A percentile compares a stretch with the other conserved stretches of the same genome.
phyloP scores from a whole-genome alignment of 371 early-diverging fungal genomes.

The Chytridium lagenaria region DNA sequence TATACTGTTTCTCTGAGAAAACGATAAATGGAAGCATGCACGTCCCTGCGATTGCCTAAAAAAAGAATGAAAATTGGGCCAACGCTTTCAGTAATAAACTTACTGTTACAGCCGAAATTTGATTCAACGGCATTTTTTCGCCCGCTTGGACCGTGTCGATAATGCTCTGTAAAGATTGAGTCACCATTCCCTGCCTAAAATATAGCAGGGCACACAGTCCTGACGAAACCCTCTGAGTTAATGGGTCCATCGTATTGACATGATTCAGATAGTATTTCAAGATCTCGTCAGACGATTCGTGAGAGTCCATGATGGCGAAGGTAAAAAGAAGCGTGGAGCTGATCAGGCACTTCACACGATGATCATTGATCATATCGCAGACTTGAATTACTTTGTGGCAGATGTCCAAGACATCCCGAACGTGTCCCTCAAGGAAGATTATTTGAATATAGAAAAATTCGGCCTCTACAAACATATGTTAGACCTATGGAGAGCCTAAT shows the following conservation, averaged over 20 bases:
- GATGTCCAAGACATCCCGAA: neutral
- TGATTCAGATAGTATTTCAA: neutral
- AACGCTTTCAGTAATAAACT: neutral
- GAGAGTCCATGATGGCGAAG: neutral
- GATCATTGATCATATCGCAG: constrained; percentile 7
- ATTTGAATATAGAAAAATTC: constrained; percentile 3
- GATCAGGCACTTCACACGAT: neutral
- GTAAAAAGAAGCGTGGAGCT: neutral
- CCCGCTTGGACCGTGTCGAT: too few relatives aligned
- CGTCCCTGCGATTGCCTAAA: neutral
- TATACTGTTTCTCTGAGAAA: neutral
- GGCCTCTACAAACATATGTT: too few relatives aligned
- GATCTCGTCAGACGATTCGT: neutral
- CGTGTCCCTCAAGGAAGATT: neutral
- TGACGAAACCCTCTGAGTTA: neutral
- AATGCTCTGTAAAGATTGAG: neutral
- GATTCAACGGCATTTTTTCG: constrained; percentile 1
- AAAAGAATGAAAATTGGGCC: too few relatives aligned
- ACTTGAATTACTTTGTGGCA: neutral
- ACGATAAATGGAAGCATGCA: neutral
- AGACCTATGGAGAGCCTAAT: neutral
- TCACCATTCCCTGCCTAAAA: neutral
- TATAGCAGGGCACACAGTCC: neutral
- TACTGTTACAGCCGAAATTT: neutral
- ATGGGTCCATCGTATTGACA: neutral